These are phyloP conservation scores for Cucumis melo DNA, from an alignment of 306 rosid species.

Conservation along the genomic window DNA sequence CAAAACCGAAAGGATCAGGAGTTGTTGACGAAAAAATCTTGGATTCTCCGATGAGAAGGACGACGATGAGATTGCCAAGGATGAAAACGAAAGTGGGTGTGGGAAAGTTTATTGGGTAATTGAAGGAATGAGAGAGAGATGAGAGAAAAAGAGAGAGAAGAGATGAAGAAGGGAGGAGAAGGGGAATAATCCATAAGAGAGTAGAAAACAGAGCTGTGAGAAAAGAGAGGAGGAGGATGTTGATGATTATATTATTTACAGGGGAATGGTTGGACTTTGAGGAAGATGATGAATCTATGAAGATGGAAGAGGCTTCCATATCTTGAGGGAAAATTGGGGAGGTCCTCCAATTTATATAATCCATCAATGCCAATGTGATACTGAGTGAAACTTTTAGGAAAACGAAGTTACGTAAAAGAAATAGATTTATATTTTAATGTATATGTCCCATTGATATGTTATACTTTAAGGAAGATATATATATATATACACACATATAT, in stretches of 20 bases:
- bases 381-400: neutral
- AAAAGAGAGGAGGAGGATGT: constrained; percentile 8
- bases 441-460: too few species aligned
- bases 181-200: constrained; percentile 18
- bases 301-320: neutral
- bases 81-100: constrained; percentile 34
- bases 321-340: neutral
- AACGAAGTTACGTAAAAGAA: too few species aligned
- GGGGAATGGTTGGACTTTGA: neutral
- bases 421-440: too few species aligned
- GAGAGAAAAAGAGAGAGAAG: constrained; percentile 1
- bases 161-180: neutral
- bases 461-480: too few species aligned
- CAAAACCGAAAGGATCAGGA: constrained; percentile 20
- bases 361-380: neutral
- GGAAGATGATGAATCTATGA: neutral
- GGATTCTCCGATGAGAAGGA: constrained; percentile 32
- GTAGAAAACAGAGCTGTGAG: constrained; percentile 12
- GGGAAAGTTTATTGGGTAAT: neutral
- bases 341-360: neutral
- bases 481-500: too few species aligned
- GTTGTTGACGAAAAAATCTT: constrained; percentile 36
- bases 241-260: neutral
- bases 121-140: neutral
- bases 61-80: constrained; percentile 32